Conservation (phyloP, 176 grass and related monocot species). For the Coix lacrymajobi region DNA sequence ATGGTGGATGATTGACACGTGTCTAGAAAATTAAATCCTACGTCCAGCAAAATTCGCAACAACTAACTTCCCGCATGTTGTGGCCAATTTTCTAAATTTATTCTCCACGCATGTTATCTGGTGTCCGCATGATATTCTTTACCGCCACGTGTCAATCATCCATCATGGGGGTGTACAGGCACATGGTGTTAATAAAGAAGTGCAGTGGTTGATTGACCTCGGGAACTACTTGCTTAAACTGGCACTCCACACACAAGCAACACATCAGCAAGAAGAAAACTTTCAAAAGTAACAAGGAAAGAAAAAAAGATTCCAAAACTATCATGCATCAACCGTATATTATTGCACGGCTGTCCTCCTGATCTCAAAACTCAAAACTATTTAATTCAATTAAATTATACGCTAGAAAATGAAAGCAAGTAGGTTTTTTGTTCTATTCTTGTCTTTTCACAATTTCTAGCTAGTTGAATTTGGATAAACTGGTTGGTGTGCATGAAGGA, state of each 20-base stretch:
- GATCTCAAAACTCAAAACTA: neutral
- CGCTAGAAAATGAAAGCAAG: neutral
- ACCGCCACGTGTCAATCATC: no score
- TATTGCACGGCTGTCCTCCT: neutral
- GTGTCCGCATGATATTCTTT: no score
- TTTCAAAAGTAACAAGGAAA: constrained; percentile 13
- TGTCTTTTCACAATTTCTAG: neutral
- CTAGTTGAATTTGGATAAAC: neutral
- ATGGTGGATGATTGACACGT: no score
- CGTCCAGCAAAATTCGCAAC: no score
- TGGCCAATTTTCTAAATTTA: no score
- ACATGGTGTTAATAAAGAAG: no score
- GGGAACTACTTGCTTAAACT: constrained; percentile 18
- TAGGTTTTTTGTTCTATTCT: neutral
- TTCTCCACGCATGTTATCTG: no score
- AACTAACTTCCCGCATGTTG: no score
- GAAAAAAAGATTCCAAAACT: neutral
- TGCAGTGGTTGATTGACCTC: neutral
- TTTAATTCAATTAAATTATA: neutral
- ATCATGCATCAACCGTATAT: neutral
- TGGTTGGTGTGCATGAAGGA: neutral
- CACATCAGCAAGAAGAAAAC: neutral
- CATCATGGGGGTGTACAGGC: no score
- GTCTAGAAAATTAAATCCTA: no score
- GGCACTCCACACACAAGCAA: constrained; percentile 37